Evolutionary conservation across 495 filamentous ascomycete genomes (phyloP).

Genomic region (Penicillium verhagenii): DNA sequence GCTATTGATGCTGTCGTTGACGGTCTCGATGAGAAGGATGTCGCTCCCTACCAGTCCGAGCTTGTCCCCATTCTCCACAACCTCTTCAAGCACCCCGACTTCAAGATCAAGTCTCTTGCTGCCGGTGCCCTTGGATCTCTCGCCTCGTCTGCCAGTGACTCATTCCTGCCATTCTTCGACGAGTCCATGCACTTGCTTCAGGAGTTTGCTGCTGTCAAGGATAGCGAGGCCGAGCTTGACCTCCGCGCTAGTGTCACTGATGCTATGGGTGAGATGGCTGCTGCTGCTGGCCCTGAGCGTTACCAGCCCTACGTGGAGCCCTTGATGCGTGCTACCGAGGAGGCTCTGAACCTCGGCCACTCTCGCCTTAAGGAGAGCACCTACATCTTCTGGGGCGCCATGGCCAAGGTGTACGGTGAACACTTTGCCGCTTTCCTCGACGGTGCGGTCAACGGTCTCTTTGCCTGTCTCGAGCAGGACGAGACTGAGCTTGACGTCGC

Average conservation of each 20-base stretch:
- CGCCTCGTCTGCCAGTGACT: conserved; percentile 74
- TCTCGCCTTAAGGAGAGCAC: conserved; percentile 89
- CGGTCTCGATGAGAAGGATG: conserved; percentile 80
- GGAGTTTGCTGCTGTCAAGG: conserved; percentile 80
- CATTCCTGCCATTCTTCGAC: conserved; percentile 88
- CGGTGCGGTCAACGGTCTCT: conserved; percentile 80
- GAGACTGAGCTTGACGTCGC: conserved; percentile 83
- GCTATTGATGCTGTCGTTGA: conserved; percentile 90
- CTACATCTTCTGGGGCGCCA: conserved; percentile 92
- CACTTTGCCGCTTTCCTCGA: conserved; percentile 84
- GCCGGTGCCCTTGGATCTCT: conserved; percentile 88
- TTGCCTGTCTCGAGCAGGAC: conserved; percentile 82
- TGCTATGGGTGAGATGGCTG: conserved; percentile 86
- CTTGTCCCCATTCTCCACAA: conserved; percentile 79
- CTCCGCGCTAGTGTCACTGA: conserved; percentile 87
- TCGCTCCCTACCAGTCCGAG: conserved; percentile 74
- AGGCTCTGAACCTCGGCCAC: conserved; percentile 86
- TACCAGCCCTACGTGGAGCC: conserved; percentile 89
- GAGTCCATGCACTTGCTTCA: conserved; percentile 82
- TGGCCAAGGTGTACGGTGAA: conserved; percentile 91
- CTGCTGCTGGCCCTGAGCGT: conserved; percentile 78
- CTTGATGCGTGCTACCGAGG: conserved; percentile 87
- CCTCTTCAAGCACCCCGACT: conserved; percentile 78
- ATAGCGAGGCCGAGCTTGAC: conserved; percentile 83
- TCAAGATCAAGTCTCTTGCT: conserved; percentile 85